Evolutionary conservation across 2,329 filamentous ascomycete species (phyloP), one percentile per base, ranked within the genome.

Genomic region (Bipolaris oryzae): DNA sequence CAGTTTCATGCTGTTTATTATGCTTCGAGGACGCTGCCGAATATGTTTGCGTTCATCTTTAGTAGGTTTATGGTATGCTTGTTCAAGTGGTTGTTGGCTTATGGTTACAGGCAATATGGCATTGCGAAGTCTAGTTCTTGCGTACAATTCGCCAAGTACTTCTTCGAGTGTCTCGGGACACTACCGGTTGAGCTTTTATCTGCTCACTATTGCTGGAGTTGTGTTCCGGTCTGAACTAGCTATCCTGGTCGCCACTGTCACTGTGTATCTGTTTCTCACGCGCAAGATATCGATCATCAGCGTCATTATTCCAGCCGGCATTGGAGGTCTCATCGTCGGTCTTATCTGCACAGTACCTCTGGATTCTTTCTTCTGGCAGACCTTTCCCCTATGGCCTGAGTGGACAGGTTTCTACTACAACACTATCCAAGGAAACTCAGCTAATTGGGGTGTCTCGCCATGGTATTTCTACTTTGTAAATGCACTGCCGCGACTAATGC

Each of bases 1-100:
- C 94, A 98, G 76, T 99, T 99, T 71, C 95, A 99, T 77, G 79
- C 96, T 59, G 83, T 95, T 60, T 99, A 92, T 77, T 99, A 99
- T 79, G 89, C 93, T 13, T 95, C 92, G 15, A 84, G 95, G 58
- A 95, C 92, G 2, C 79, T 99, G 63, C 95, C 95, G 1, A 99
- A 99, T 74, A 96, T 96, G 89, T 96, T 97, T 77, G 93, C 95
- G 18, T 95, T 98, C 79, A 86, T 87, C 9, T 79, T 97, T 56
- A 91, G 89, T 94, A 81, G 77, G 88, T 82, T 34, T 11, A 1
- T 13, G 1, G 18, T 15, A 1, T 5, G 31, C 6, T 16, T 23
- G 9, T 11, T 10, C 21, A 15, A 15, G 16, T 5, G 13, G 10
- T 3, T 18, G 4, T 3, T 42, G 38, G 50, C 42, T 60, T 3